Percentiles rank a stretch among this genome's conserved stretches.
Conservation (phyloP, 306 rosid genomes). For the Cicer chorassanicum region DNA sequence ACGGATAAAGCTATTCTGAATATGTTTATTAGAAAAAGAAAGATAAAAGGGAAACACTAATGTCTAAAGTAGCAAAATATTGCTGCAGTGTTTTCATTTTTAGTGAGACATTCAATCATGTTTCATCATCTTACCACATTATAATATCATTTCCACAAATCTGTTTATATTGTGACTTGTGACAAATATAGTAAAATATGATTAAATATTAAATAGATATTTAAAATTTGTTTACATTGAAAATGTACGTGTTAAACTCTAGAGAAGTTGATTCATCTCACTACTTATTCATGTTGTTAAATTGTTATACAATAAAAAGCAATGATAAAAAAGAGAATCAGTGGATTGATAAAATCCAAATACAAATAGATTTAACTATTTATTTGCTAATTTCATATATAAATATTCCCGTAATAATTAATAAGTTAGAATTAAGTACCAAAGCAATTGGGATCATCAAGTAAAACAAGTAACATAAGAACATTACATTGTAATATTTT, state of each 20-base stretch:
- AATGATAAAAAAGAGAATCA: background rate
- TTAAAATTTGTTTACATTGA: background rate
- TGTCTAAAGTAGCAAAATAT: background rate
- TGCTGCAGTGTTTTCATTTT: background rate
- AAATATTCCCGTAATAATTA: background rate
- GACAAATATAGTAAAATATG: background rate
- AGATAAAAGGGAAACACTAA: background rate
- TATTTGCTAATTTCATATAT: background rate
- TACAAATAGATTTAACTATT: background rate
- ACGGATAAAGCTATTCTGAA: slow-evolving; percentile 18
- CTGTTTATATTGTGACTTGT: background rate
- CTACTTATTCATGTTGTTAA: background rate
- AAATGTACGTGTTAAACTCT: background rate
- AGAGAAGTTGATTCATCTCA: background rate
- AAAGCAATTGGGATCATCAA: background rate
- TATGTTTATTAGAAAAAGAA: background rate
- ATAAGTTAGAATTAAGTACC: background rate
- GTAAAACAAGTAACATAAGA: background rate
- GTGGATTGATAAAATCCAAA: background rate
- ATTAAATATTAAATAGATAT: background rate
- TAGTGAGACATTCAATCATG: background rate
- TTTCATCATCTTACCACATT: background rate
- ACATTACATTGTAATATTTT: background rate
- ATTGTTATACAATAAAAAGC: background rate
- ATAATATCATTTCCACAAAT: background rate